Conservation (phyloP, 106 monocot genomes). For the Platanthera zijinensis region DNA sequence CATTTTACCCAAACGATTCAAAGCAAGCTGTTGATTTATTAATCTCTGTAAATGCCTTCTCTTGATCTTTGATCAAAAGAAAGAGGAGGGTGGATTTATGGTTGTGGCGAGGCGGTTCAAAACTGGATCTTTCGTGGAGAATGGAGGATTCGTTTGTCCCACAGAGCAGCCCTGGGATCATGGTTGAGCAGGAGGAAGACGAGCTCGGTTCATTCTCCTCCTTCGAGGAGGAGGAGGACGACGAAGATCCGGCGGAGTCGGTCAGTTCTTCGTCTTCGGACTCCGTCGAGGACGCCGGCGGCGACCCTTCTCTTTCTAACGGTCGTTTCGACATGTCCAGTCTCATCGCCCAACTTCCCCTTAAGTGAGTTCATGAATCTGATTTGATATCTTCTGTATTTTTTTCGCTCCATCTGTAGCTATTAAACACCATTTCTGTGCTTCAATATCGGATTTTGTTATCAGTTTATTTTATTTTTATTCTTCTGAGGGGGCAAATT, state of each 20-base stretch:
- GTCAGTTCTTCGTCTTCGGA: conserved; percentile 26
- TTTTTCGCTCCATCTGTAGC: too few species aligned
- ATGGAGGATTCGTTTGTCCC: conserved; percentile 20
- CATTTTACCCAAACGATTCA: background rate
- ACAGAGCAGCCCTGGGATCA: conserved; percentile 19
- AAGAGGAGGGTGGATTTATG: background rate
- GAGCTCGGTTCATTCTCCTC: conserved; percentile 15
- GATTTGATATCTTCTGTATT: background rate
- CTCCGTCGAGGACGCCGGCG: conserved; percentile 14
- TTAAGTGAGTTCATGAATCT: conserved; percentile 26
- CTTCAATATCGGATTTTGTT: too few species aligned
- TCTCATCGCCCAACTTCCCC: conserved; percentile 34
- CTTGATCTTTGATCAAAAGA: background rate
- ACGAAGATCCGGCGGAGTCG: conserved; percentile 14
- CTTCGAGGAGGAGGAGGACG: conserved; percentile 6
- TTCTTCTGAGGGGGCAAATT: too few species aligned
- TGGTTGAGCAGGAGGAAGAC: conserved; percentile 19
- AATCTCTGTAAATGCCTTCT: background rate
- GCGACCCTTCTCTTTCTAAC: conserved; percentile 5
- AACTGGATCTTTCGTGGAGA: background rate
- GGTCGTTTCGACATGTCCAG: conserved; percentile 38
- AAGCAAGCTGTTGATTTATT: background rate
- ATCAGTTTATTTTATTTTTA: too few species aligned
- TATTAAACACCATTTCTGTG: too few species aligned
- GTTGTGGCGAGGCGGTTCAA: background rate